Percentiles rank a stretch among this genome's conserved stretches.
Conservation (phyloP, 805 yeast genomes). For the Cyberlindnera euphorbiae region DNA sequence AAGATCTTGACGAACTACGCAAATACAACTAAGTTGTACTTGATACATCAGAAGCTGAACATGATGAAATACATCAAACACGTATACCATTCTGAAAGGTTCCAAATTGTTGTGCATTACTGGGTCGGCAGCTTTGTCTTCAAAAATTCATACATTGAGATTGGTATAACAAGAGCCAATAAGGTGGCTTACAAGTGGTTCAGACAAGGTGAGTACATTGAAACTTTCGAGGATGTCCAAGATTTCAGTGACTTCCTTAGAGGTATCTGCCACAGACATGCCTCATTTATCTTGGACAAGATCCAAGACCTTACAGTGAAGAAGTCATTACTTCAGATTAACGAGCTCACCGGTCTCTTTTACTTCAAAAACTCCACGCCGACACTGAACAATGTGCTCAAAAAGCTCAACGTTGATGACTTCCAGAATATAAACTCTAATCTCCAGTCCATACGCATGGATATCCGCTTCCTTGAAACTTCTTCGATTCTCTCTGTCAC, state of each 20-base stretch:
- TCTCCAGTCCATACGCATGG: conserved; percentile 16
- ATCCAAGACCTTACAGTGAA: conserved; percentile 29
- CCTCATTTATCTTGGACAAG: conserved; percentile 30
- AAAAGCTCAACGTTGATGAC: conserved; percentile 25
- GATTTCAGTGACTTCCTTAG: conserved; percentile 35
- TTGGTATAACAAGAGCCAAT: conserved; percentile 48
- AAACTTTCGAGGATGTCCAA: conserved; percentile 28
- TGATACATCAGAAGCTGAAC: conserved; percentile 53
- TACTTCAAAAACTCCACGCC: conserved; percentile 44
- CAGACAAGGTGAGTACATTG: conserved; percentile 47
- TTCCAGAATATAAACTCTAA: conserved; percentile 22
- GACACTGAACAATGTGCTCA: conserved; percentile 18
- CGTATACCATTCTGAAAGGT: conserved; percentile 48
- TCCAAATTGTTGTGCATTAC: conserved; percentile 53
- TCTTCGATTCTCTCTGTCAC: conserved; percentile 54
- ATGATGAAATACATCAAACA: conserved; percentile 52
- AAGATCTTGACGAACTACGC: conserved; percentile 54
- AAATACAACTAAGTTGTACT: conserved; percentile 57
- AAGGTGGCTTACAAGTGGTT: conserved; percentile 58
- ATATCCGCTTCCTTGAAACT: conserved; percentile 36
- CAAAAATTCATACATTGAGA: conserved; percentile 51
- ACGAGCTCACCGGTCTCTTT: conserved; percentile 32
- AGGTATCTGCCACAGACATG: conserved; percentile 36
- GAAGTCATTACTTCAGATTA: conserved; percentile 26
- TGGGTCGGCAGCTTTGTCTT: conserved; percentile 53